A percentile compares a stretch with the other conserved stretches of the same genome.
Conservation (phyloP, 805 yeast species). For the Yarrowia sp. region DNA sequence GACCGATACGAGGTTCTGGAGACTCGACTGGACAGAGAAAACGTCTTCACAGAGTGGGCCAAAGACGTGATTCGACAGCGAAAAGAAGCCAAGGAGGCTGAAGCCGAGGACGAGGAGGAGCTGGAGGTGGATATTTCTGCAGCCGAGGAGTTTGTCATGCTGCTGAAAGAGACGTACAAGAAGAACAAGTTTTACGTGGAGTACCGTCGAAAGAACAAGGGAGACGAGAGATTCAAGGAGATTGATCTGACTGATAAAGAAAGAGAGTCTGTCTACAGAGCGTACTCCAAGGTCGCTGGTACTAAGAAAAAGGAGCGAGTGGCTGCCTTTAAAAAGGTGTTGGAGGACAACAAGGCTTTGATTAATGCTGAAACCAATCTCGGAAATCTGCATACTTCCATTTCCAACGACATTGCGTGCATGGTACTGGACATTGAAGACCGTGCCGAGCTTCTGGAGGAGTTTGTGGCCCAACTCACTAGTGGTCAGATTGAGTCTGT, state of each 20-base stretch:
- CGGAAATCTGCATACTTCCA: neutral
- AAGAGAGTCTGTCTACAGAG: conserved; percentile 42
- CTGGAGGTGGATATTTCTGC: conserved; percentile 24
- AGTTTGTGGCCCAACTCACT: neutral
- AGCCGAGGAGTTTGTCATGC: conserved; percentile 34
- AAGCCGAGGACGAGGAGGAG: neutral
- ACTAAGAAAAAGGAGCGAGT: conserved; percentile 29
- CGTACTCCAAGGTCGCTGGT: conserved; percentile 32
- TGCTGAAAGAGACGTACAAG: conserved; percentile 36
- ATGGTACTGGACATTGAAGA: neutral
- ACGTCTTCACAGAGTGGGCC: conserved; percentile 49
- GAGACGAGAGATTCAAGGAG: conserved; percentile 32
- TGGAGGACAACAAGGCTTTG: conserved; percentile 13
- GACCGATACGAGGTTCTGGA: conserved; percentile 42
- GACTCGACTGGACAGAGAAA: conserved; percentile 40
- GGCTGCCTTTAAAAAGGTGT: conserved; percentile 28
- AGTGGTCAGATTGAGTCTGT: neutral
- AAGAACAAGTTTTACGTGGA: conserved; percentile 38
- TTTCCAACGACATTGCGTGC: neutral
- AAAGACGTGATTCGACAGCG: conserved; percentile 27
- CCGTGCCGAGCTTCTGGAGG: neutral
- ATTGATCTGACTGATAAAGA: conserved; percentile 39
- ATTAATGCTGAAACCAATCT: neutral
- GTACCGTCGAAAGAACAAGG: conserved; percentile 41
- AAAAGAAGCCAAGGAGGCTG: conserved; percentile 16